phyloP scores from a whole-genome alignment of 768 basidiomycete genomes.

The Serendipita sp. region DNA sequence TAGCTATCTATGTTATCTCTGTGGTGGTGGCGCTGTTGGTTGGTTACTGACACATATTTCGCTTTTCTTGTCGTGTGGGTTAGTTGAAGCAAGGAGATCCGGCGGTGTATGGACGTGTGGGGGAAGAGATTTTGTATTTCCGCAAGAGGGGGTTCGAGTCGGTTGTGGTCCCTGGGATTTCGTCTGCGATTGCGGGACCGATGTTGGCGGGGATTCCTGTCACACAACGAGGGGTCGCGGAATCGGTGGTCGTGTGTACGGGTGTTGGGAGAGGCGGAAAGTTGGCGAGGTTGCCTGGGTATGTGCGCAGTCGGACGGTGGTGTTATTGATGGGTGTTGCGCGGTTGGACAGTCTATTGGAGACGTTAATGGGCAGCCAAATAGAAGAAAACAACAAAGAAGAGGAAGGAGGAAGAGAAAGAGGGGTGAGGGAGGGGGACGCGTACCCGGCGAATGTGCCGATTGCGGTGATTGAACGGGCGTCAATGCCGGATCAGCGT shows the following conservation, averaged over 20 bases:
- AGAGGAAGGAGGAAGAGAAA: not conserved
- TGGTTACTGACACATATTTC: too few relatives aligned
- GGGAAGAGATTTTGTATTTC: conserved; percentile 91
- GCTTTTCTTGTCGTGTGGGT: not conserved
- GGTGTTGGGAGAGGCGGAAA: conserved; percentile 83
- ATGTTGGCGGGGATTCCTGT: conserved; percentile 83
- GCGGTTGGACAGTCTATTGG: conserved; percentile 54
- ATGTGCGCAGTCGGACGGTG: conserved; percentile 65
- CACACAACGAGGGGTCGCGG: conserved; percentile 89
- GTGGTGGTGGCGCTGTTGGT: too few relatives aligned
- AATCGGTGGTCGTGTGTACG: conserved; percentile 79
- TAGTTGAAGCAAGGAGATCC: conserved; percentile 98
- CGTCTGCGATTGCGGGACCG: conserved; percentile 80
- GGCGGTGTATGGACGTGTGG: conserved; percentile 82
- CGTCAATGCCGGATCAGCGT: conserved; percentile 87
- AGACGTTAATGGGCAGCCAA: conserved; percentile 5
- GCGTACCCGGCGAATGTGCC: conserved; percentile 65
- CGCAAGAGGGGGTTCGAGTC: conserved; percentile 71
- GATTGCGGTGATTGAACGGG: conserved; percentile 87
- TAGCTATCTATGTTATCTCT: too few relatives aligned
- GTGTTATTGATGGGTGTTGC: conserved; percentile 94
- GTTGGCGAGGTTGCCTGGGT: conserved; percentile 71
- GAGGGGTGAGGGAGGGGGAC: conserved; percentile 28
- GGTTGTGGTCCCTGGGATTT: conserved; percentile 77
- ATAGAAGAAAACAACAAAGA: conserved; percentile 12